Evolutionary conservation across 805 yeast species (phyloP), one percentile per base, ranked within the genome.

Genomic region (Saturnispora galanensis): DNA sequence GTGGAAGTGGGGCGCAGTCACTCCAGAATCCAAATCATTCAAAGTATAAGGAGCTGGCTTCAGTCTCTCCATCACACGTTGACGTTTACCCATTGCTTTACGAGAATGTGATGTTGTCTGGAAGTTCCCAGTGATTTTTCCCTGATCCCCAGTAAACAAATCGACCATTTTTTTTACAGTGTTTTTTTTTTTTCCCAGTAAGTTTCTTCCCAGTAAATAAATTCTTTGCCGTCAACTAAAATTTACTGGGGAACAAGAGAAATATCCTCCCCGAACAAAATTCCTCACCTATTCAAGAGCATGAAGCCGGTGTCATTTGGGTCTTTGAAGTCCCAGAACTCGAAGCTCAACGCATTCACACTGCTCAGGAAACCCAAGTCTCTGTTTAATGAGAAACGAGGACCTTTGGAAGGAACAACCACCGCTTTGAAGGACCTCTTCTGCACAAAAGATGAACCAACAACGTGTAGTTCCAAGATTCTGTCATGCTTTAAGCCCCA

Each of bases 391-490:
- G 38, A 38, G 17, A 39, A 12, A 10, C 39, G 5, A 30, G 48
- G 49, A 10, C 47, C 52, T 4, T 26, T 50, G 13, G 38, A 31
- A 3, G 35, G 39, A 8, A 38, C 39, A 11, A 56, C 64, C 0
- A 62, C 67, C 10, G 83, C 81, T 0, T 64, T 83, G 18, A 94
- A 93, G 56, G 97, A 90, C 63, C 88, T 87, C 58, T 80, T 89
- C 41, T 76, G 77, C 35, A 81, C 96, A 0, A 63, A 57, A 7
- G 71, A 70, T 10, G 56, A 53, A 30, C 76, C 83, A 1, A 85
- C 97, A 0, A 84, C 96, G 0, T 84, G 96, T 54, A 82, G 82
- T 0, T 89, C 97, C 0, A 59, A 64, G 34, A 75, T 83, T 32
- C 69, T 93, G 8, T 47, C 57, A 11, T 62, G 65, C 34, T 93